These are phyloP conservation scores for Pseudonitzschia pungens DNA, from an alignment of 108 stramenopile species.

Conservation along the genomic window DNA sequence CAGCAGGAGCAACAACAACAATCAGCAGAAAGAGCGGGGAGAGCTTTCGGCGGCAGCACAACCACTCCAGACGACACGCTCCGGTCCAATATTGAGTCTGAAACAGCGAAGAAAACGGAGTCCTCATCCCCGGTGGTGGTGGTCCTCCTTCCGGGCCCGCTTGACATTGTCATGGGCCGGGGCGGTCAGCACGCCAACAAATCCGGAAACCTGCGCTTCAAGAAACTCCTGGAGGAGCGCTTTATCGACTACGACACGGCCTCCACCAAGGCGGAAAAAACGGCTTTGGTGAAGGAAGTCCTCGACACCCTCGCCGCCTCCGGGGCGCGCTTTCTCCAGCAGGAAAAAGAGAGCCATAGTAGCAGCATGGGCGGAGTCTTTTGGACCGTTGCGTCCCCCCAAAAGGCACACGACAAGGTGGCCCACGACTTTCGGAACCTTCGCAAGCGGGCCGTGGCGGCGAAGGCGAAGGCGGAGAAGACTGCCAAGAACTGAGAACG, in stretches of 20 bases:
- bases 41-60: neutral
- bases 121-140: neutral
- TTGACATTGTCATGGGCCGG: slow-evolving; percentile 29
- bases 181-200: slow-evolving; percentile 15
- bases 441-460: neutral
- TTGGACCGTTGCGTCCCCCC: slow-evolving; percentile 4
- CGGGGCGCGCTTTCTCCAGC: slow-evolving; percentile 12
- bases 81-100: no score
- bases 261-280: slow-evolving; percentile 8
- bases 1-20: neutral
- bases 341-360: neutral
- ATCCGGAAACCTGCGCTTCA: slow-evolving; percentile 17
- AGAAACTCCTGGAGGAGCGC: slow-evolving; percentile 9
- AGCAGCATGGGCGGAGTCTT: no score
- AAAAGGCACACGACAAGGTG: slow-evolving; percentile 10
- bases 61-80: no score
- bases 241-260: slow-evolving; percentile 7
- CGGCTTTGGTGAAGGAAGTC: neutral
- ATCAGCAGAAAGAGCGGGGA: neutral
- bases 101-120: no score
- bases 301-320: neutral
- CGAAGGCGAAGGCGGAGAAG: neutral
- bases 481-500: no score
- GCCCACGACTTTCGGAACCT: slow-evolving; percentile 30
- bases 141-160: neutral